Evolutionary conservation across 495 filamentous ascomycete genomes (phyloP).

Genomic region (Aspergillus mulundensis): DNA sequence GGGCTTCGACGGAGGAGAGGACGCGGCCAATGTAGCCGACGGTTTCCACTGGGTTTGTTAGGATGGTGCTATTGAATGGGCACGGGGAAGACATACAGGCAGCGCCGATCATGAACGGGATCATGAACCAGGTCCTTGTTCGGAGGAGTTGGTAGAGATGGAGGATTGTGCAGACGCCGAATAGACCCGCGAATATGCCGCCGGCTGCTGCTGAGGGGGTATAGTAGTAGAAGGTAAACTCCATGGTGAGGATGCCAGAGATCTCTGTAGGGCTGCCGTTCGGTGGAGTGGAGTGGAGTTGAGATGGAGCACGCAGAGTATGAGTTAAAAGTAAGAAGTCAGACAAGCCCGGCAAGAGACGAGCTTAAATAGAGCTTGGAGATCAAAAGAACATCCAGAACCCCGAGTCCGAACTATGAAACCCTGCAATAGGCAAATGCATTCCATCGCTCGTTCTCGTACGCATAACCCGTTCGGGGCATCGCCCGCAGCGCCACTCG

Average conservation of each 20-base stretch:
- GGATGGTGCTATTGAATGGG: neutral
- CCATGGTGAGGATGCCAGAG: neutral
- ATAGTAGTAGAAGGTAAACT: conserved; percentile 37
- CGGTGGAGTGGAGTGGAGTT: neutral
- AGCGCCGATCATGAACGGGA: conserved; percentile 52
- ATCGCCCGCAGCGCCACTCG: neutral
- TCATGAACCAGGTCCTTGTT: conserved; percentile 50
- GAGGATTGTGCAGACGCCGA: conserved; percentile 34
- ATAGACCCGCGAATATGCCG: conserved; percentile 48
- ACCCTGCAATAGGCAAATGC: neutral
- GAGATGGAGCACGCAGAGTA: neutral
- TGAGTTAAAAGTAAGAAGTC: neutral
- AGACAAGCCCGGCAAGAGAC: neutral
- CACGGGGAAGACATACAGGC: conserved; percentile 36
- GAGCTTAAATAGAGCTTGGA: neutral
- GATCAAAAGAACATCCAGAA: neutral
- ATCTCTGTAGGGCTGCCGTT: too few species aligned
- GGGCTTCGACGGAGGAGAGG: conserved; percentile 27
- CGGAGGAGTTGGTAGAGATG: conserved; percentile 45
- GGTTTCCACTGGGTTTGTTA: conserved; percentile 27
- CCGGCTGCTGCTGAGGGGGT: conserved; percentile 46
- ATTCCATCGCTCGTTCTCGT: conserved; percentile 5
- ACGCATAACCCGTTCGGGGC: neutral
- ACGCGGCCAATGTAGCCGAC: conserved; percentile 39
- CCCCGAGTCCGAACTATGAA: neutral